phyloP scores from a whole-genome alignment of 1,284 basidiomycete species.

The Boletus semigastroideus region DNA sequence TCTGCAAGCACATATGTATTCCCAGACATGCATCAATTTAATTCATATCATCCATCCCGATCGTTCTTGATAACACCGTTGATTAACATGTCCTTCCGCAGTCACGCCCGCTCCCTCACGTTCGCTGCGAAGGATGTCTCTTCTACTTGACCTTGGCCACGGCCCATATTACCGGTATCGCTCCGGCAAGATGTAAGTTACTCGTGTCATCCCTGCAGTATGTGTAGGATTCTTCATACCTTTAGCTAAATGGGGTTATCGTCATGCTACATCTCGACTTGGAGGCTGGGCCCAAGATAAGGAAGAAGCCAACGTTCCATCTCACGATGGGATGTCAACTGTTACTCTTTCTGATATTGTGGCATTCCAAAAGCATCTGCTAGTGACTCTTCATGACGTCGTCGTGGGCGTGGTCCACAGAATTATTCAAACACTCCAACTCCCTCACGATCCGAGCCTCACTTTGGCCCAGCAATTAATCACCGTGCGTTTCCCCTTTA shows the following conservation, averaged over 20 bases:
- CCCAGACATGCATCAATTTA: conserved; percentile 34
- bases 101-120: neutral
- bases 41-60: conserved; percentile 23
- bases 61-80: conserved; percentile 2
- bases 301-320: conserved; percentile 10
- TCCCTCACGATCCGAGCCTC: conserved; percentile 49
- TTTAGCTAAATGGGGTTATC: neutral
- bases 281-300: conserved; percentile 7
- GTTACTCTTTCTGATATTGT: conserved; percentile 3
- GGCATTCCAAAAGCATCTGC: conserved; percentile 1
- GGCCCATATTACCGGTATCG: neutral
- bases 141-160: neutral
- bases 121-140: neutral
- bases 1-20: conserved; percentile 33
- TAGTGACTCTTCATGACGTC: conserved; percentile 7
- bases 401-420: conserved; percentile 26
- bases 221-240: neutral
- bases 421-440: conserved; percentile 41
- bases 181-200: neutral
- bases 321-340: neutral
- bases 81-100: conserved; percentile 13
- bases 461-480: conserved; percentile 55
- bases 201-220: conserved; percentile 1
- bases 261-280: neutral
- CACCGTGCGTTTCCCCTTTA: conserved; percentile 45